A percentile compares a stretch with the other conserved stretches of the same genome.
Evolutionary conservation across 768 basidiomycete genomes (phyloP).

Genomic region (Lactarius hatsudake): DNA sequence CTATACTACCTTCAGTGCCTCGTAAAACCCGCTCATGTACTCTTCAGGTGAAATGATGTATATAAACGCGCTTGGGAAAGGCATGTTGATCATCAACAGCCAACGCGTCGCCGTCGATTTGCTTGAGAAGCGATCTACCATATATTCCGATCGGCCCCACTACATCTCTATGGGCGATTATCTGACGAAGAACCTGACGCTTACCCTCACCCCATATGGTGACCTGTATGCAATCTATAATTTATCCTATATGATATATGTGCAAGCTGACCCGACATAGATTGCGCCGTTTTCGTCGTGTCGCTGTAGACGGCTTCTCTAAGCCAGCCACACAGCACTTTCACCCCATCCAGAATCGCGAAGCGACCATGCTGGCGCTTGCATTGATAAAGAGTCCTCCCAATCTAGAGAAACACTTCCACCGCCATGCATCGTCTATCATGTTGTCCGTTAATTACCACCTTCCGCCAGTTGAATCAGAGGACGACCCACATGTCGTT

Average conservation of each 20-base stretch:
- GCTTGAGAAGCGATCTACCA: too few species aligned
- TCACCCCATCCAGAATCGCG: neutral
- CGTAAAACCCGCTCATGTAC: neutral
- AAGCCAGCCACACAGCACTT: neutral
- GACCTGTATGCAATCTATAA: neutral
- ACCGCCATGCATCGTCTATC: neutral
- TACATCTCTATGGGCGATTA: neutral
- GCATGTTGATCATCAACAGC: too few species aligned
- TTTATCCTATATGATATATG: neutral
- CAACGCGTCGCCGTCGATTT: too few species aligned
- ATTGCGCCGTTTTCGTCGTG: neutral
- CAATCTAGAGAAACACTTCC: neutral
- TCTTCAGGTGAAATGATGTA: neutral
- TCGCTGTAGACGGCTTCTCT: neutral
- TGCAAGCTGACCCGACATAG: neutral
- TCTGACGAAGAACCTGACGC: neutral
- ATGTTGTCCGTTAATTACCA: constrained; percentile 1
- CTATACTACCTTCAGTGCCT: neutral
- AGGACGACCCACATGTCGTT: neutral
- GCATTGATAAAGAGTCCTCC: neutral
- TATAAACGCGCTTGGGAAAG: too few species aligned
- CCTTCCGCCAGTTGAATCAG: neutral
- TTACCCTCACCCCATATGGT: neutral
- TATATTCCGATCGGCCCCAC: neutral
- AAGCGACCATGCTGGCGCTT: neutral